Evolutionary conservation across 2,329 filamentous ascomycete species (phyloP).

Genomic region (Sporothrix brasiliensis): DNA sequence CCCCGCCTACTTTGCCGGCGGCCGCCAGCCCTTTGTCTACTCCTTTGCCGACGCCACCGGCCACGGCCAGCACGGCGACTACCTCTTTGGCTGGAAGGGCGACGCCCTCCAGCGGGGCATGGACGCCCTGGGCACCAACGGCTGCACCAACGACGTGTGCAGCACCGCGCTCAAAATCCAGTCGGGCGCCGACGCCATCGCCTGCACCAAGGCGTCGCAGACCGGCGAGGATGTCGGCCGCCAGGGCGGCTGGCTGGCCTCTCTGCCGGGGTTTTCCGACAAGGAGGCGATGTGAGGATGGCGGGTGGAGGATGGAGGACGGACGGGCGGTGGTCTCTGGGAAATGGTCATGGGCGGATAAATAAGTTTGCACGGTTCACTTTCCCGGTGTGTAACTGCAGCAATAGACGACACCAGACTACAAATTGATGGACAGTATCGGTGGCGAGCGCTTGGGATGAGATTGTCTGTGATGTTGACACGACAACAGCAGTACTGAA

Average conservation of each 20-base stretch:
- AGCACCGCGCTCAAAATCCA: constrained; percentile 51
- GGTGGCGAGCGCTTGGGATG: not conserved
- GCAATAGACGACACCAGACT: not conserved
- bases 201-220: constrained; percentile 30
- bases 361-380: too few species aligned
- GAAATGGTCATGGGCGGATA: too few species aligned
- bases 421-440: not conserved
- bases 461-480: not conserved
- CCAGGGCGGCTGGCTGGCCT: constrained; percentile 21
- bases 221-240: constrained; percentile 28
- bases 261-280: too few species aligned
- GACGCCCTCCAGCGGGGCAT: constrained; percentile 53
- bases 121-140: constrained; percentile 43
- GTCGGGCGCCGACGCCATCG: constrained; percentile 44
- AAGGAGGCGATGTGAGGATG: too few species aligned
- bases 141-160: constrained; percentile 50
- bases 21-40: constrained; percentile 49
- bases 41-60: constrained; percentile 50
- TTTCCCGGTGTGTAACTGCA: not conserved
- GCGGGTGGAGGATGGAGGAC: too few species aligned
- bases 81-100: constrained; percentile 56
- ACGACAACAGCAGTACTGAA: not conserved
- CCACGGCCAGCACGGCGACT: constrained; percentile 55
- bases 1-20: constrained; percentile 49
- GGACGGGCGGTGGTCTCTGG: too few species aligned